Percentiles rank a stretch among this genome's conserved stretches.
Conservation (phyloP, 495 filamentous ascomycete genomes). For the Annulohypoxylon stygium region DNA sequence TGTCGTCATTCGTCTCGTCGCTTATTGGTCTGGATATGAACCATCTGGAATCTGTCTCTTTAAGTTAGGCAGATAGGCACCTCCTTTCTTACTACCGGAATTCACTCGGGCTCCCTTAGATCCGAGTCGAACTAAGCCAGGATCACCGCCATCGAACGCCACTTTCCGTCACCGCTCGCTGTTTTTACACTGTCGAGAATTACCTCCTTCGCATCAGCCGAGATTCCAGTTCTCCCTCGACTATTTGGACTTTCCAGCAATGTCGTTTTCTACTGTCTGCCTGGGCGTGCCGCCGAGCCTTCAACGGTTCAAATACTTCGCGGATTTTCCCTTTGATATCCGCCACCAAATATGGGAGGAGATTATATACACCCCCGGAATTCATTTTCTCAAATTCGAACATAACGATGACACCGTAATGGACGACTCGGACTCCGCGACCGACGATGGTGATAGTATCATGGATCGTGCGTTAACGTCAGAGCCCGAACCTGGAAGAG, state of each 20-base stretch:
- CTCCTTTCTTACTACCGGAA: slow-evolving; percentile 12
- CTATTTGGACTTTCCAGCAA: slow-evolving; percentile 11
- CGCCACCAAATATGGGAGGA: slow-evolving; percentile 48
- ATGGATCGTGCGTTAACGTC: slow-evolving; percentile 4
- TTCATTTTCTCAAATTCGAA: slow-evolving; percentile 52
- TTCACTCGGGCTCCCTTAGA: neutral
- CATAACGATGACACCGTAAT: slow-evolving; percentile 8
- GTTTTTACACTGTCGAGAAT: slow-evolving; percentile 5
- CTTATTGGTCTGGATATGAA: slow-evolving; percentile 30
- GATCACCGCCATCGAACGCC: slow-evolving; percentile 17
- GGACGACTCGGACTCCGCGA: slow-evolving; percentile 16
- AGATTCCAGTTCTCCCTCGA: neutral
- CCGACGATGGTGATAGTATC: slow-evolving; percentile 14
- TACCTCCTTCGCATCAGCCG: neutral
- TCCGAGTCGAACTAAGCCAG: slow-evolving; percentile 16
- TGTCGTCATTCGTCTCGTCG: slow-evolving; percentile 25
- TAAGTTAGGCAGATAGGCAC: slow-evolving; percentile 20
- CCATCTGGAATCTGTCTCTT: slow-evolving; percentile 5
- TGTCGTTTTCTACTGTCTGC: slow-evolving; percentile 30
- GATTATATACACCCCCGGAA: slow-evolving; percentile 47
- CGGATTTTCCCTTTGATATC: slow-evolving; percentile 46
- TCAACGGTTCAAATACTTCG: slow-evolving; percentile 43
- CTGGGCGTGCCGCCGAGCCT: slow-evolving; percentile 28
- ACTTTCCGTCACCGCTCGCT: slow-evolving; percentile 14
- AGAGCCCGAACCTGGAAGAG: slow-evolving; percentile 1